phyloP scores from a whole-genome alignment of 2,329 filamentous ascomycete species.

The Exophiala bonariae region DNA sequence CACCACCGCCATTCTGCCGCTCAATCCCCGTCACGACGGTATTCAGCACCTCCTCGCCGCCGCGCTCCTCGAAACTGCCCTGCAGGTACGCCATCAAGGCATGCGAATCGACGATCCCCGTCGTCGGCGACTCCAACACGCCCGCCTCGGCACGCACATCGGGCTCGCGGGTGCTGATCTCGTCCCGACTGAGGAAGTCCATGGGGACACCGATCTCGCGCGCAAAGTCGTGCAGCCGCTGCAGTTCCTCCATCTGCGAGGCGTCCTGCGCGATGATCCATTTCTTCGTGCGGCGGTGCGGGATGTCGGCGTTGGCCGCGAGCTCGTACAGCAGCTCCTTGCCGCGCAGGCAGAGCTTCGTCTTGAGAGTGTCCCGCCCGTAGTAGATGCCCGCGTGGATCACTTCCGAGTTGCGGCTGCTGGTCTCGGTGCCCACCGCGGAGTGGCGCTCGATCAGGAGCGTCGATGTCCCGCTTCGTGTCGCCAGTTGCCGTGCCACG shows the following conservation, averaged over 20 bases:
- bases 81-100: conserved; percentile 77
- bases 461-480: conserved; percentile 61
- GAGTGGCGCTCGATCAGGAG: conserved; percentile 79
- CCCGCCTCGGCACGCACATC: conserved; percentile 70
- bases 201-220: conserved; percentile 63
- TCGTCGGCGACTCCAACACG: conserved; percentile 79
- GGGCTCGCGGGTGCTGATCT: conserved; percentile 69
- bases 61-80: conserved; percentile 72
- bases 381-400: conserved; percentile 97
- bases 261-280: conserved; percentile 90
- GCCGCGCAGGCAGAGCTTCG: conserved; percentile 76
- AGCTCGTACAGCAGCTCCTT: conserved; percentile 76
- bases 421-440: conserved; percentile 79
- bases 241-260: conserved; percentile 62
- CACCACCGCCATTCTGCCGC: conserved; percentile 54
- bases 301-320: conserved; percentile 67
- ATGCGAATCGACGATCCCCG: conserved; percentile 89
- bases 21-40: conserved; percentile 64
- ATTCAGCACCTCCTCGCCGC: conserved; percentile 71
- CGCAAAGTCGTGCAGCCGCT: conserved; percentile 55
- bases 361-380: conserved; percentile 73
- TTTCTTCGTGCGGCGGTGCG: conserved; percentile 76
- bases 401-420: conserved; percentile 89
- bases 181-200: conserved; percentile 63
- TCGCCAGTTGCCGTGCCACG: conserved; percentile 70